These are phyloP conservation scores for Ramaria sp. DNA, from an alignment of 768 basidiomycete genomes.

Conservation along the genomic window DNA sequence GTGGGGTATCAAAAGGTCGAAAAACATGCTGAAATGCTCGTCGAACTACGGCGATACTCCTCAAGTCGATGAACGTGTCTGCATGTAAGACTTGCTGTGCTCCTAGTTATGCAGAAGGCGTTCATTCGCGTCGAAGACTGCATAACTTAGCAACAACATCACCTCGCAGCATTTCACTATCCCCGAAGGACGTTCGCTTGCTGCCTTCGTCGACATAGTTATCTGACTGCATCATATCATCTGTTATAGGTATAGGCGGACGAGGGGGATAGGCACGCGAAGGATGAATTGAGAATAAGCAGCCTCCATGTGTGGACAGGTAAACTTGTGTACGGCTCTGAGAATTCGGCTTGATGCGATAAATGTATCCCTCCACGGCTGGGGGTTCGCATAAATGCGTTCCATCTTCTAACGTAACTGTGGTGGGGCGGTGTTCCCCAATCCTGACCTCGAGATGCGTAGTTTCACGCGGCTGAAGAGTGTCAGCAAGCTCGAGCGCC, in stretches of 20 bases:
- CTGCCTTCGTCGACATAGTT: not conserved
- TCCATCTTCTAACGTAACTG: slow-evolving; percentile 31
- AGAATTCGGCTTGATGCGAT: slow-evolving; percentile 52
- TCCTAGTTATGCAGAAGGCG: not conserved
- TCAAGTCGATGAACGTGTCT: slow-evolving; percentile 62
- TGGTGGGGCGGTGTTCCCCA: slow-evolving; percentile 44
- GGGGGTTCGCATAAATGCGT: slow-evolving; percentile 60
- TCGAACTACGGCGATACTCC: slow-evolving; percentile 53
- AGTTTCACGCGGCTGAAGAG: slow-evolving; percentile 25
- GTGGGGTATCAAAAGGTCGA: slow-evolving; percentile 13
- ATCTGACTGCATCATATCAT: slow-evolving; percentile 17
- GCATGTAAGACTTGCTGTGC: slow-evolving; percentile 51
- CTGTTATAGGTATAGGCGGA: slow-evolving; percentile 39
- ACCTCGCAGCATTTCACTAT: slow-evolving; percentile 52
- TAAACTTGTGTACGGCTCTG: slow-evolving; percentile 53
- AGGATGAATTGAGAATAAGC: slow-evolving; percentile 50
- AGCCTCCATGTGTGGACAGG: slow-evolving; percentile 61
- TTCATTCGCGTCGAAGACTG: not conserved
- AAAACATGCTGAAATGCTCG: slow-evolving; percentile 46
- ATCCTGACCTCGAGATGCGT: slow-evolving; percentile 66
- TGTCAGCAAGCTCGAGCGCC: slow-evolving; percentile 6
- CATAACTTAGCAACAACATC: not conserved
- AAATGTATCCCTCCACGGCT: slow-evolving; percentile 77
- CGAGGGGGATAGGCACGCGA: slow-evolving; percentile 53
- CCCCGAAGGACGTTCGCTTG: slow-evolving; percentile 23